Evolutionary conservation across 108 stramenopile species (phyloP).

Genomic region (Fragilariopsis cylindrus): DNA sequence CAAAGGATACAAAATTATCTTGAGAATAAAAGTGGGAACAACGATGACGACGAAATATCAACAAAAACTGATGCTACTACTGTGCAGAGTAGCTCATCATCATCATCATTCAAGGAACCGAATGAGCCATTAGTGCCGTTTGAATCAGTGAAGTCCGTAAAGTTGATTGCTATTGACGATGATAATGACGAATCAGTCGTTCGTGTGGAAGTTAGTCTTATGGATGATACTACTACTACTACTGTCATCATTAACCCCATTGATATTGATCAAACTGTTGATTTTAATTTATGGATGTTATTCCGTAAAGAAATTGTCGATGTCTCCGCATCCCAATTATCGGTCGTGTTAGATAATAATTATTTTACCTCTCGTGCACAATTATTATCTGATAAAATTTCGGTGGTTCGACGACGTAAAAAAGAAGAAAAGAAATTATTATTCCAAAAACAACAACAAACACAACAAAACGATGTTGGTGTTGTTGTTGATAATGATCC

Average conservation of each 20-base stretch:
- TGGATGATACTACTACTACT: background rate
- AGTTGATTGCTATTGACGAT: background rate
- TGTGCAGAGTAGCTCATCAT: background rate
- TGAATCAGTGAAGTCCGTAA: background rate
- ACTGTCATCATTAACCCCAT: slow-evolving; percentile 16
- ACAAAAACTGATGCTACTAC: too few species aligned
- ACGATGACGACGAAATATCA: background rate
- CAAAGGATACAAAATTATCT: background rate
- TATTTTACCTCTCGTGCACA: slow-evolving; percentile 42
- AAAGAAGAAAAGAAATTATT: background rate
- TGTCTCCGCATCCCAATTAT: slow-evolving; percentile 45
- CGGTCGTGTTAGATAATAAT: slow-evolving; percentile 21
- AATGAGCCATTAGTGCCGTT: slow-evolving; percentile 13
- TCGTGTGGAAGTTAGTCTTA: background rate
- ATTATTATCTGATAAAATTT: slow-evolving; percentile 24
- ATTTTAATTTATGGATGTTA: slow-evolving; percentile 37
- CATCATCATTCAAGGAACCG: background rate
- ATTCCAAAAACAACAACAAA: background rate
- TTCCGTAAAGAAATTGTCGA: slow-evolving; percentile 16
- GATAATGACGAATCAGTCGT: background rate
- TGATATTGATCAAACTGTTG: slow-evolving; percentile 26
- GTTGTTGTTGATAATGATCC: background rate
- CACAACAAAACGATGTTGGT: background rate
- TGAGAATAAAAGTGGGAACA: background rate
- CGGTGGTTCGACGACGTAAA: background rate